Base-by-base conservation (phyloP, 441 rosid species). In the Syzygium syzygioides region DNA sequence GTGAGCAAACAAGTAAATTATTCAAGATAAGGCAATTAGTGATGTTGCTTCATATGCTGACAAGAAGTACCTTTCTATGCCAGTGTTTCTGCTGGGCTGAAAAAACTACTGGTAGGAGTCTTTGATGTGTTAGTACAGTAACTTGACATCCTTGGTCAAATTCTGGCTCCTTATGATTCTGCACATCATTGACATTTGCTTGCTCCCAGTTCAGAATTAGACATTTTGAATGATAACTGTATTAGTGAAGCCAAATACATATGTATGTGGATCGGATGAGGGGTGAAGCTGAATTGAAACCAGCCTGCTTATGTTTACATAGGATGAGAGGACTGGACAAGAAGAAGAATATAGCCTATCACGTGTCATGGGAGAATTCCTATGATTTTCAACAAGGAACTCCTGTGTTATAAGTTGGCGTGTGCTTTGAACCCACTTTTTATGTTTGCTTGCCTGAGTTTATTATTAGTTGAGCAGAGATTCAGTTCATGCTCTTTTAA, bases 61-160 rank as follows among this genome's bases (percentile, higher is more conserved):
- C 86, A 41, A 55, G 19, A 48, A 66, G 68, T 66, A 87, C 34
- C 89, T 88, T 87, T 90, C 84, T 34, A 71, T 71, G 50, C 28
- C 80, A 71, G 80, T 71, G 50, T 71, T 71, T 71, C 50, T 71
- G 50, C 50, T 71, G 5, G 37, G 23, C 37, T 20, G 80, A 71
- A 71, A 71, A 20, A 6, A 37, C 80, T 1, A 11, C 26, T 71
- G 50, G 28, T 71, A 4, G 13, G 50, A 50, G 28, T 37, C 50
- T 37, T 37, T 71, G 50, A 37, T 19, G 50, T 13, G 15, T 37
- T 71, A 37, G 28, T 37, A 37, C 17, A 20, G 80, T 20, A 19
- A 71, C 80, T 71, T 20, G 80, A 37, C 50, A 71, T 71, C 80
- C 50, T 37, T 71, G 80, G 28, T 71, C 50, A 71, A 71, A 37